Evolutionary conservation across 129 eudicot genomes (phyloP).

Genomic region (Erigeron canadensis): DNA sequence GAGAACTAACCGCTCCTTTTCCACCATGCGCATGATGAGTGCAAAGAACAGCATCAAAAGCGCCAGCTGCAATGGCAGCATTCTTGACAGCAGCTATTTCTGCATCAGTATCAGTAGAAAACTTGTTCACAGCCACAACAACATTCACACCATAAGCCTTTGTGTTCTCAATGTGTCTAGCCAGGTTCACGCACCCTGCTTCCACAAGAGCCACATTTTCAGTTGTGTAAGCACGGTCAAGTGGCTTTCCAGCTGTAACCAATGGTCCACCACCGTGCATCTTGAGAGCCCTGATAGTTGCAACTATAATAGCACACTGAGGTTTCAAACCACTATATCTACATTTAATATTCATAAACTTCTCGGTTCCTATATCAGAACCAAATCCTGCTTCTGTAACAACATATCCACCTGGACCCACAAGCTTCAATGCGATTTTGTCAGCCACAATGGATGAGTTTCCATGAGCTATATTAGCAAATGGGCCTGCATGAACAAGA

Average conservation of each 20-base stretch:
- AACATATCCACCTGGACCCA: slow-evolving; percentile 94
- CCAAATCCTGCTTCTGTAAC: slow-evolving; percentile 99
- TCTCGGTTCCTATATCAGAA: slow-evolving; percentile 95
- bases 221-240: slow-evolving; percentile 75
- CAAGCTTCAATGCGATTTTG: slow-evolving; percentile 85
- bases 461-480: slow-evolving; percentile 98
- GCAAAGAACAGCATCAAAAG: slow-evolving; percentile 97
- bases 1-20: slow-evolving; percentile 91
- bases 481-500: slow-evolving; percentile 94
- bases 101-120: slow-evolving; percentile 87
- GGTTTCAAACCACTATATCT: slow-evolving; percentile 91
- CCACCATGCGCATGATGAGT: slow-evolving; percentile 99
- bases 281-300: slow-evolving; percentile 91
- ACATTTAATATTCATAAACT: slow-evolving; percentile 96
- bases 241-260: slow-evolving; percentile 93
- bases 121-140: slow-evolving; percentile 92
- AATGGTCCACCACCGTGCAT: slow-evolving; percentile 99
- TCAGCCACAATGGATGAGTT: slow-evolving; percentile 95
- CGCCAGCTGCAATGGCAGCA: slow-evolving; percentile 83
- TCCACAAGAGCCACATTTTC: slow-evolving; percentile 92
- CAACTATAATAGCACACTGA: slow-evolving; percentile 94
- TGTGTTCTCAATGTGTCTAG: slow-evolving; percentile 75
- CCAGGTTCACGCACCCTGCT: slow-evolving; percentile 88
- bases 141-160: slow-evolving; percentile 95
- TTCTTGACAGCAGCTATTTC: slow-evolving; percentile 78